These are phyloP conservation scores for Hanseniaspora guilliermondii DNA, from an alignment of 805 yeast species.

Conservation along the genomic window DNA sequence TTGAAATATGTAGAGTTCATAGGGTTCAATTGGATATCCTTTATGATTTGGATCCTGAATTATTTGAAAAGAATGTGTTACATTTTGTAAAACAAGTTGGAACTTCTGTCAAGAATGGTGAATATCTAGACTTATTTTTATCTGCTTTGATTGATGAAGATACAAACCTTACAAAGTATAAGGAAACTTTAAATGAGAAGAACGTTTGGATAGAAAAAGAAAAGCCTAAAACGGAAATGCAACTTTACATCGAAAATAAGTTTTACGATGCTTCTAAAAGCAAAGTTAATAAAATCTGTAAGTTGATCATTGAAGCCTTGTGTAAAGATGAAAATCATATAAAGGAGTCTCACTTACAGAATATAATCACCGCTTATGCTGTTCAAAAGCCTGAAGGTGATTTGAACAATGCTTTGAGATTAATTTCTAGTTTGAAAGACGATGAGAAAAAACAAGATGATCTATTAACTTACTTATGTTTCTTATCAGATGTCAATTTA, in stretches of 20 bases:
- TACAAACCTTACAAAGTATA: slow-evolving; percentile 68
- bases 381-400: slow-evolving; percentile 75
- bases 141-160: slow-evolving; percentile 79
- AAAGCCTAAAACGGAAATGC: slow-evolving; percentile 29
- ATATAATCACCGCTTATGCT: slow-evolving; percentile 81
- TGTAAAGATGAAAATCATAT: slow-evolving; percentile 37
- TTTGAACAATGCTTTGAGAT: slow-evolving; percentile 54
- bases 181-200: slow-evolving; percentile 43
- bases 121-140: slow-evolving; percentile 72
- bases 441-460: slow-evolving; percentile 43
- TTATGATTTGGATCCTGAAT: slow-evolving; percentile 71
- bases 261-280: slow-evolving; percentile 32
- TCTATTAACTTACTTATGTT: slow-evolving; percentile 72
- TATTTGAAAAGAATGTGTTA: slow-evolving; percentile 53
- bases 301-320: slow-evolving; percentile 49
- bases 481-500: slow-evolving; percentile 76
- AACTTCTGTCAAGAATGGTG: slow-evolving; percentile 33
- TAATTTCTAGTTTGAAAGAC: slow-evolving; percentile 43
- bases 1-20: slow-evolving; percentile 73
- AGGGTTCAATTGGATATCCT: slow-evolving; percentile 82
- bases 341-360: slow-evolving; percentile 46
- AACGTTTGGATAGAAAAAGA: slow-evolving; percentile 25
- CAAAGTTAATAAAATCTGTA: slow-evolving; percentile 69
- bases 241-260: slow-evolving; percentile 32
- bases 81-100: slow-evolving; percentile 58